Percentiles rank a stretch among this genome's conserved stretches.
These are phyloP conservation scores for Arthrobotrys sphaeroides DNA, from an alignment of 2,329 filamentous ascomycete species.

Conservation along the genomic window DNA sequence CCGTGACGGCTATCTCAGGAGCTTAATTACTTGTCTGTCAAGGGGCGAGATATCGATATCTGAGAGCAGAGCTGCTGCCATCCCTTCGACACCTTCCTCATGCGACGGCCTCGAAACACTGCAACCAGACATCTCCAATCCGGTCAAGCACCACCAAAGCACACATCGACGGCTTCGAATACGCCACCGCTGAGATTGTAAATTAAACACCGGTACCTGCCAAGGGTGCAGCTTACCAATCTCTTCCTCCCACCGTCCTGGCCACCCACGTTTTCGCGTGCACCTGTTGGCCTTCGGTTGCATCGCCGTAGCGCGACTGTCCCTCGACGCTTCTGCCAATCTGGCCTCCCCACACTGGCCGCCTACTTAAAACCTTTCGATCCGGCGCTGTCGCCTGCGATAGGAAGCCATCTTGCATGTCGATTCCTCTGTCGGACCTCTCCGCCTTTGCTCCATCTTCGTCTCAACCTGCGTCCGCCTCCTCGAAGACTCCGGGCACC, in stretches of 20 bases:
- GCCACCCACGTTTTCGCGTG: background rate
- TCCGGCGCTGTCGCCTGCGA: background rate
- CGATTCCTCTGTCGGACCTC: slow-evolving; percentile 31
- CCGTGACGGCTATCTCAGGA: no score
- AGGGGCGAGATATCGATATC: no score
- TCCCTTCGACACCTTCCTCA: no score
- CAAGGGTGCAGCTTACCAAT: slow-evolving; percentile 4
- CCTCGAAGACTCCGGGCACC: slow-evolving; percentile 13
- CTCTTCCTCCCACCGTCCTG: background rate
- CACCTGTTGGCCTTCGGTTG: background rate
- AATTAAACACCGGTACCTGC: no score
- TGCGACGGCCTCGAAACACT: no score
- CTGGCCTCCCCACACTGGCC: slow-evolving; percentile 19
- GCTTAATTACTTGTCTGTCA: no score
- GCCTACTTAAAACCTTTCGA: background rate
- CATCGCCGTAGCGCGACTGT: background rate
- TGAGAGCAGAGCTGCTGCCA: no score
- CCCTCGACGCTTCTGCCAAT: background rate
- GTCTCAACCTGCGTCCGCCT: no score
- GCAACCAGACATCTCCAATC: no score
- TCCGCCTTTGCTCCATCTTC: slow-evolving; percentile 4
- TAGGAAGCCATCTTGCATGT: slow-evolving; percentile 30
- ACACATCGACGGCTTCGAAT: no score
- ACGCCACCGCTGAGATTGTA: no score
- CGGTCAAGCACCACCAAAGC: no score